Conservation (phyloP, 2,329 filamentous ascomycete genomes). For the Didymella lethalis region DNA sequence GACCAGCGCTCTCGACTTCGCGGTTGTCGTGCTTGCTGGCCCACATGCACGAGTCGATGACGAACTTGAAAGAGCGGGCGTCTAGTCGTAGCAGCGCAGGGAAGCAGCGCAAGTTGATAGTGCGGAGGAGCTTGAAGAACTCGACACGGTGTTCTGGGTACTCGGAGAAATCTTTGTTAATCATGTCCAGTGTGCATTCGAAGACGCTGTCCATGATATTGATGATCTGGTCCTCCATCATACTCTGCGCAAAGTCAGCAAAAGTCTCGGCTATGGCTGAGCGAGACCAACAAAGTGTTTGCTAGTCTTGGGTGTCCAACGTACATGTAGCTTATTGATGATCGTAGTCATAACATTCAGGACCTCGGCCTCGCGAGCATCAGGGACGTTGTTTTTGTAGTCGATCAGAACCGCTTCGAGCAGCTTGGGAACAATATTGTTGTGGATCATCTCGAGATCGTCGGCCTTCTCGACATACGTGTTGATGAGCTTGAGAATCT, state of each 20-base stretch:
- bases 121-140: conserved; percentile 95
- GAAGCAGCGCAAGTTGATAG: conserved; percentile 98
- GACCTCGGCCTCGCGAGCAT: conserved; percentile 94
- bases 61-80: conserved; percentile 97
- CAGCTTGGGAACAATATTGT: conserved; percentile 93
- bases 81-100: conserved; percentile 92
- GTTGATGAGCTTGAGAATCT: conserved; percentile 97
- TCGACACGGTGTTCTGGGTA: conserved; percentile 99
- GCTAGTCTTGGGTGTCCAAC: conserved; percentile 65
- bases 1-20: conserved; percentile 92
- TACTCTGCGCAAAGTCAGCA: conserved; percentile 62
- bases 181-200: conserved; percentile 98
- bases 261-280: conserved; percentile 17
- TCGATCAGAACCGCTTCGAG: conserved; percentile 93
- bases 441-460: conserved; percentile 90
- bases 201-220: conserved; percentile 99
- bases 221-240: conserved; percentile 99
- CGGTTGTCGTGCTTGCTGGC: conserved; percentile 99
- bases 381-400: conserved; percentile 96
- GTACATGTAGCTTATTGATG: conserved; percentile 93
- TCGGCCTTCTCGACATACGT: conserved; percentile 98
- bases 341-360: conserved; percentile 97
- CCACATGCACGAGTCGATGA: conserved; percentile 99
- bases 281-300: conserved; percentile 57
- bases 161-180: conserved; percentile 99